Evolutionary conservation across 257 asterid genomes (phyloP).

Genomic region (Scutellaria galericulata): DNA sequence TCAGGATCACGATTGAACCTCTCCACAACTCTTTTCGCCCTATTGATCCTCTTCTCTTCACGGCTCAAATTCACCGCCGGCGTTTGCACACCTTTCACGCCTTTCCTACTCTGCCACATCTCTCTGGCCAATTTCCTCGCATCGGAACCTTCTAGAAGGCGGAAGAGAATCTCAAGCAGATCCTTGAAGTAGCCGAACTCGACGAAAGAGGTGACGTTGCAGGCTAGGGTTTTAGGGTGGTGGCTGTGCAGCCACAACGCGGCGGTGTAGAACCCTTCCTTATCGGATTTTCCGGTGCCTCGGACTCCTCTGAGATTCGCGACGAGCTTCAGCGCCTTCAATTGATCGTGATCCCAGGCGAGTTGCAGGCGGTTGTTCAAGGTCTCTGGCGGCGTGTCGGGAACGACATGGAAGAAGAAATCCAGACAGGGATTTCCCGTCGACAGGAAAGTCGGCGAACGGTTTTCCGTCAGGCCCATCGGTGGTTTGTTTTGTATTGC

Average conservation of each 20-base stretch:
- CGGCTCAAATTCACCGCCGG: background rate
- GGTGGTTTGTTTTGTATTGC: background rate
- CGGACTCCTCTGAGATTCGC: slow-evolving; percentile 25
- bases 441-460: background rate
- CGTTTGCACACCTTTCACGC: too few species aligned
- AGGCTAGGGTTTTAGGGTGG: slow-evolving; percentile 56
- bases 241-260: slow-evolving; percentile 52
- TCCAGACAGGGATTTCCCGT: slow-evolving; percentile 15
- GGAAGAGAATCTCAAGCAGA: slow-evolving; percentile 37
- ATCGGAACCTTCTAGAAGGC: slow-evolving; percentile 40
- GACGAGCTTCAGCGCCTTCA: slow-evolving; percentile 38
- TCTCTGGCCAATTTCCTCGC: slow-evolving; percentile 32
- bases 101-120: background rate
- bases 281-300: slow-evolving; percentile 26
- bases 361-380: slow-evolving; percentile 15
- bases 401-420: slow-evolving; percentile 28
- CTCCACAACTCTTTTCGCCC: slow-evolving; percentile 47
- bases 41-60: slow-evolving; percentile 31
- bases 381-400: slow-evolving; percentile 26
- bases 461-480: slow-evolving; percentile 49
- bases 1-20: slow-evolving; percentile 41
- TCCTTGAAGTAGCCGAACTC: slow-evolving; percentile 62
- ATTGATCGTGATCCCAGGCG: slow-evolving; percentile 37
- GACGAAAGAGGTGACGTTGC: slow-evolving; percentile 43
- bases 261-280: slow-evolving; percentile 41